A percentile compares a stretch with the other conserved stretches of the same genome.
Evolutionary conservation across 2,329 filamentous ascomycete genomes (phyloP).

Genomic region (Epichloe glyceriae): DNA sequence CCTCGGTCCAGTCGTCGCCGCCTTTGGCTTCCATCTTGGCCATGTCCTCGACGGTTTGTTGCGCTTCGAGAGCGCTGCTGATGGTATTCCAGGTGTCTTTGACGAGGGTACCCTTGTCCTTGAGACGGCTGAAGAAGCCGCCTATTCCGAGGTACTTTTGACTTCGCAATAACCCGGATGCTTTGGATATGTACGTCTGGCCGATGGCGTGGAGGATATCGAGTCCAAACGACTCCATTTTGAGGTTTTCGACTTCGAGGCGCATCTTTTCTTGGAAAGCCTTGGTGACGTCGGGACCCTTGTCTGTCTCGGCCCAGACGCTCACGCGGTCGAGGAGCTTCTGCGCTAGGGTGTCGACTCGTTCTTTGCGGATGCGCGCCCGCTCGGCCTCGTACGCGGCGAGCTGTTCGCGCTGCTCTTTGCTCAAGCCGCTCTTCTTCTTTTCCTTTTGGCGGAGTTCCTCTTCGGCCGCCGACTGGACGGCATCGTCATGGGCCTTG

Average conservation of each 20-base stretch:
- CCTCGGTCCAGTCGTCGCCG: constrained; percentile 95
- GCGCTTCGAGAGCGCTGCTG: constrained; percentile 86
- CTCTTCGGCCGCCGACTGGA: constrained; percentile 52
- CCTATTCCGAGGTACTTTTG: constrained; percentile 95
- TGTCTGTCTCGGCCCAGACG: constrained; percentile 96
- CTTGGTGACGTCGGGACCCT: constrained; percentile 66
- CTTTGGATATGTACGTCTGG: constrained; percentile 79
- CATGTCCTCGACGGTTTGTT: constrained; percentile 99
- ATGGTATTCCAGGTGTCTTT: constrained; percentile 99
- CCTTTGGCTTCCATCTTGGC: constrained; percentile 87
- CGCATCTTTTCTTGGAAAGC: constrained; percentile 91
- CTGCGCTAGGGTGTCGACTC: constrained; percentile 68
- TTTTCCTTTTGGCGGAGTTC: constrained; percentile 45
- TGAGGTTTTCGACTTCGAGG: constrained; percentile 91
- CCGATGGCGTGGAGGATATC: constrained; percentile 95
- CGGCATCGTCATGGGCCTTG: constrained; percentile 56
- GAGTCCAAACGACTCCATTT: constrained; percentile 97
- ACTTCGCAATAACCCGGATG: constrained; percentile 74
- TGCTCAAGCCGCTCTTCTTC: constrained; percentile 75
- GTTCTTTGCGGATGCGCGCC: constrained; percentile 71
- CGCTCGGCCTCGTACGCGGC: constrained; percentile 81
- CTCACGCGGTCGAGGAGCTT: constrained; percentile 85
- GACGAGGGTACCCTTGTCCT: constrained; percentile 91
- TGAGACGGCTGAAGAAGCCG: constrained; percentile 85
- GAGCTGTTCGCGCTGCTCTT: constrained; percentile 88